phyloP scores from a whole-genome alignment of 495 filamentous ascomycete genomes.

The Penicillium bovifimosum region DNA sequence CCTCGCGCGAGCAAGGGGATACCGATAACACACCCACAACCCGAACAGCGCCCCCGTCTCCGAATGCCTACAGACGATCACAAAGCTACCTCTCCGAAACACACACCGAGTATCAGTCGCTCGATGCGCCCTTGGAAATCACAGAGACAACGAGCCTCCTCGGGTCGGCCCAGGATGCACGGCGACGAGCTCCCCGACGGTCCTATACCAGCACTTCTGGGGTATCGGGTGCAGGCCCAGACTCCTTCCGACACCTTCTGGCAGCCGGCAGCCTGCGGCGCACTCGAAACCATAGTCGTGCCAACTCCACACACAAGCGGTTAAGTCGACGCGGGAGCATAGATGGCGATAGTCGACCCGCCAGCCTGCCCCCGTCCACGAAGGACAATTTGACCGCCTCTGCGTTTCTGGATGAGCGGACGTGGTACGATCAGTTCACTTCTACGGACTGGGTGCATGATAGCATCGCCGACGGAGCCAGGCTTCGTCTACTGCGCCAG shows the following conservation, averaged over 20 bases:
- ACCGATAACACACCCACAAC: slow-evolving; percentile 10
- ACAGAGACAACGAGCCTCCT: slow-evolving; percentile 37
- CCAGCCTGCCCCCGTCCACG: slow-evolving; percentile 49
- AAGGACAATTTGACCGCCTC: slow-evolving; percentile 49
- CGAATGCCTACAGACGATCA: slow-evolving; percentile 30
- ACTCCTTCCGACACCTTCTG: slow-evolving; percentile 30
- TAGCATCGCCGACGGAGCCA: slow-evolving; percentile 88
- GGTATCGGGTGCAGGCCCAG: slow-evolving; percentile 22
- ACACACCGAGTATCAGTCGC: slow-evolving; percentile 35
- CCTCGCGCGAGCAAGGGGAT: slow-evolving; percentile 20
- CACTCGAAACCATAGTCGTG: slow-evolving; percentile 59
- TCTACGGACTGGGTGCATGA: slow-evolving; percentile 99
- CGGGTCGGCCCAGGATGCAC: slow-evolving; percentile 13
- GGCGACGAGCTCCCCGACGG: slow-evolving; percentile 24
- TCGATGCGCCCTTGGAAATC: slow-evolving; percentile 31
- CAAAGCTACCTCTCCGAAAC: slow-evolving; percentile 35
- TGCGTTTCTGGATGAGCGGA: slow-evolving; percentile 70
- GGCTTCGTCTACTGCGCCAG: slow-evolving; percentile 73
- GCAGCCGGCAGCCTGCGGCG: slow-evolving; percentile 42
- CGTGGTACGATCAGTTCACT: slow-evolving; percentile 99
- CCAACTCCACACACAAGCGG: slow-evolving; percentile 54
- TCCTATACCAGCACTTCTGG: slow-evolving; percentile 40
- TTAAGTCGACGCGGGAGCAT: slow-evolving; percentile 44
- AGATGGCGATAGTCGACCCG: slow-evolving; percentile 28
- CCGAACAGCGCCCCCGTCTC: slow-evolving; percentile 39